Base-by-base conservation (phyloP, 169 alveolate species). In the Plasmodium yoelii region DNA sequence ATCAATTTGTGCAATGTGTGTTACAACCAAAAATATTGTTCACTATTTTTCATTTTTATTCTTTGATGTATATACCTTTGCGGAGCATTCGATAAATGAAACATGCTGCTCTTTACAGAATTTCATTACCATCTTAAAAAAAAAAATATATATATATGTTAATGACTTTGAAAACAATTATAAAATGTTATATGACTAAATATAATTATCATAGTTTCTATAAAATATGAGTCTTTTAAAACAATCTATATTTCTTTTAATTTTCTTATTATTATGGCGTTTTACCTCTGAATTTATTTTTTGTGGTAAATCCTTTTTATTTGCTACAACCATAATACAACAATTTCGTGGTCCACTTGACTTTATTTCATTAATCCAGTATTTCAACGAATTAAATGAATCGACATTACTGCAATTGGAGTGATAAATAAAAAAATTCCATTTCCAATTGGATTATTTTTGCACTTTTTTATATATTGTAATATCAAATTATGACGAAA, bases 291-390 rank as follows among this genome's bases (percentile, higher is more conserved):
- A 53, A 47, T 77, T 77, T 15, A 86, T 55, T 47, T 73, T 69
- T 42, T 86, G 87, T 15, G 90, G 92, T 70, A 90, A 63, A 68
- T 93, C 96, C 87, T 90, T 74, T 73, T 94, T 94, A 87, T 94
- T 94, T 10, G 95, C 96, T 26, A 92, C 96, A 15, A 94, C 94
- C 80, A 87, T 86, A 34, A 94, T 82, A 73, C 94, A 65, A 63
- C 94, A 90, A 68, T 90, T 67, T 44, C 92, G 77, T 34, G 93
- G 88, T 46, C 96, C 96, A n/a, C 91, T 90, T 39, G 90, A 77
- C 59, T 91, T 93, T 75, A 94, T 84, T 80, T 94, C 96, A 42
- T 80, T 67, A 13, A 92, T 88, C 96, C 96, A 94, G 68, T 73
- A 94, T 24, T 73, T 74, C 13, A 94, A 89, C 22, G 96, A 88